Evolutionary conservation across 2,329 filamentous ascomycete genomes (phyloP).

Genomic region (Venturia oleaginea): DNA sequence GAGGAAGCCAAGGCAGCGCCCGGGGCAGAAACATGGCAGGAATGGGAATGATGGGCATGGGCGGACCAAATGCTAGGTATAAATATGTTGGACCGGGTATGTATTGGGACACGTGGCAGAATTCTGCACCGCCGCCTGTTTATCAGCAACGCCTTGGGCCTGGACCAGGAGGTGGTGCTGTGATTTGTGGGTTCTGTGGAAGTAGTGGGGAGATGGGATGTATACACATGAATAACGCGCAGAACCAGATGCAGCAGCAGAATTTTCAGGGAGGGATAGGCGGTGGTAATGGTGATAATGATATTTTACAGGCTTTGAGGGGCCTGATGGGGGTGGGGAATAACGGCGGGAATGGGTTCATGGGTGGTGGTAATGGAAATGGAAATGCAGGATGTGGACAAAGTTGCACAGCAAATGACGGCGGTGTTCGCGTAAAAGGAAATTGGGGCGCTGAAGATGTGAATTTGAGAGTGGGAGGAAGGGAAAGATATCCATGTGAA

Average conservation of each 20-base stretch:
- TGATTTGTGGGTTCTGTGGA: slow-evolving; percentile 3
- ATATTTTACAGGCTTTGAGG: background rate
- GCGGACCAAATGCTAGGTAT: background rate
- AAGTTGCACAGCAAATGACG: slow-evolving; percentile 5
- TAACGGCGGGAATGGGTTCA: background rate
- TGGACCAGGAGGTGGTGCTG: background rate
- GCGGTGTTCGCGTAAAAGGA: slow-evolving; percentile 7
- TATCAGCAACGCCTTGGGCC: background rate
- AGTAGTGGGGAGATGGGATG: background rate
- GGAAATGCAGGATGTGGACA: slow-evolving; percentile 8
- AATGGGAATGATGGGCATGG: background rate
- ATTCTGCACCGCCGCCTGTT: background rate
- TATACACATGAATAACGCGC: background rate
- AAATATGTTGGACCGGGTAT: slow-evolving; percentile 5
- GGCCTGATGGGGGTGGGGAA: slow-evolving; percentile 6
- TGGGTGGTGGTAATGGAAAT: background rate
- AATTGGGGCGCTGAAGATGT: slow-evolving; percentile 6
- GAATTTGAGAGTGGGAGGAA: slow-evolving; percentile 9
- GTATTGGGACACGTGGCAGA: slow-evolving; percentile 1
- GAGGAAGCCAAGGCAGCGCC: background rate
- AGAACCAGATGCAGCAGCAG: background rate
- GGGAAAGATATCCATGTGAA: slow-evolving; percentile 4
- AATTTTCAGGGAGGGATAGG: background rate
- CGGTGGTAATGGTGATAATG: background rate
- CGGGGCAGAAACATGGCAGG: background rate